phyloP scores from a whole-genome alignment of 169 alveolate species.

The Plasmodium yoelii region DNA sequence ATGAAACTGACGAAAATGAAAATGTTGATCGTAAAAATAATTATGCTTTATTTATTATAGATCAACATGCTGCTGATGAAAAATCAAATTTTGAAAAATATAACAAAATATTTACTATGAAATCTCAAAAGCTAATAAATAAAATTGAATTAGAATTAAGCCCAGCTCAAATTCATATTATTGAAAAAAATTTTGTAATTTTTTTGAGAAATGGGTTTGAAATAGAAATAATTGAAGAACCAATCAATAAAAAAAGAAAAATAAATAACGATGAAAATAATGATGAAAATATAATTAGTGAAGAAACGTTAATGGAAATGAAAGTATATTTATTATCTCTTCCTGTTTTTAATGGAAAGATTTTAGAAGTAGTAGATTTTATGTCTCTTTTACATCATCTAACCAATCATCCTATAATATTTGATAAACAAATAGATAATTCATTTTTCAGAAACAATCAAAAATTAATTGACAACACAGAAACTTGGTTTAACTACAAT shows the following conservation, averaged over 20 bases:
- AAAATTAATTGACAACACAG: constrained; percentile 16
- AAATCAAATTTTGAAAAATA: constrained; percentile 91
- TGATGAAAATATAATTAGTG: not conserved
- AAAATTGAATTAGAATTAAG: constrained; percentile 93
- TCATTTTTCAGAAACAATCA: constrained; percentile 7
- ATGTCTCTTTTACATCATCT: constrained; percentile 64
- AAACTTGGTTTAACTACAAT: constrained; percentile 57
- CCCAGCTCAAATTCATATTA: constrained; percentile 86
- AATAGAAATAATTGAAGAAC: constrained; percentile 69
- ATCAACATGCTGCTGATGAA: constrained; percentile 99
- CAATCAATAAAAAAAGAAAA: constrained; percentile 32
- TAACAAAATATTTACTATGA: constrained; percentile 88
- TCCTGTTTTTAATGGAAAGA: constrained; percentile 76
- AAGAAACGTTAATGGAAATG: constrained; percentile 30
- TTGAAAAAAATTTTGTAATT: constrained; percentile 83
- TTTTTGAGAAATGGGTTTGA: constrained; percentile 91
- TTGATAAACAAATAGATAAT: constrained; percentile 4
- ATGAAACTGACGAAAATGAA: not conserved
- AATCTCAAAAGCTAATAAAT: constrained; percentile 90
- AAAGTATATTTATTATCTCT: constrained; percentile 78
- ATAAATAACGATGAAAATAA: constrained; percentile 10
- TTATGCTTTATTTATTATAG: constrained; percentile 94
- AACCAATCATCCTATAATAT: constrained; percentile 37
- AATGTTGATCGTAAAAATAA: constrained; percentile 35
- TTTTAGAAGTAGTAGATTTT: constrained; percentile 68